Conservation (phyloP, 2,329 filamentous ascomycete genomes). For the Neonectria punicea region DNA sequence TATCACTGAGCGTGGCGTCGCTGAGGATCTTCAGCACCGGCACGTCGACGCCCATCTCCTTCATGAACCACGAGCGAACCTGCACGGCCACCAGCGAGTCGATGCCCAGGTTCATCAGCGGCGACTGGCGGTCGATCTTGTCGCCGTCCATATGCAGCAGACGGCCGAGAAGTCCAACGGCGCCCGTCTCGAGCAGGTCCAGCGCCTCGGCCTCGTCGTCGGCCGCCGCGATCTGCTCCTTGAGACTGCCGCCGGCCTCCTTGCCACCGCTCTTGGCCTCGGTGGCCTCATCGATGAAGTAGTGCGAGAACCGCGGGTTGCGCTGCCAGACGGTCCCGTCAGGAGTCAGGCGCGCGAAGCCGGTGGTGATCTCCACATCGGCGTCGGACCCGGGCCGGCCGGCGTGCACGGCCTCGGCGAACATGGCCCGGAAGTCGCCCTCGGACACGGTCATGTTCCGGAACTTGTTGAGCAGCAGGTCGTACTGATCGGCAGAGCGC, state of each 20-base stretch:
- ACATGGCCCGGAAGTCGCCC: background rate
- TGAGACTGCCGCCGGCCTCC: background rate
- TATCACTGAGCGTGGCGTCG: background rate
- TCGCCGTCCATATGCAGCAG: conserved; percentile 2
- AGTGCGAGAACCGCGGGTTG: background rate
- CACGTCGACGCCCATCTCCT: background rate
- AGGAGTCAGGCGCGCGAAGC: background rate
- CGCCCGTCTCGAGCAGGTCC: background rate
- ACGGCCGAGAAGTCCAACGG: background rate
- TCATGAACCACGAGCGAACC: conserved; percentile 2
- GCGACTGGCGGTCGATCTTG: background rate
- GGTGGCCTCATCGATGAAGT: background rate
- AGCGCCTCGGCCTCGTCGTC: background rate
- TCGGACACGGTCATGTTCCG: conserved; percentile 5
- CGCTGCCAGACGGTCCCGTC: conserved; percentile 1
- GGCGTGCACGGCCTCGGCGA: background rate
- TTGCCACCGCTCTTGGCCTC: background rate
- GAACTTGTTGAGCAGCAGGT: conserved; percentile 3
- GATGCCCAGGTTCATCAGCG: background rate
- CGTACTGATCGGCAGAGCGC: conserved; percentile 1
- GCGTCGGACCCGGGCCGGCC: background rate
- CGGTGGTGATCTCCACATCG: background rate
- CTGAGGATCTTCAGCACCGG: background rate
- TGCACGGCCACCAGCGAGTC: background rate
- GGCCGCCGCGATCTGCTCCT: background rate